Conservation (phyloP, 2,329 filamentous ascomycete species). For the Didymella glomerata region DNA sequence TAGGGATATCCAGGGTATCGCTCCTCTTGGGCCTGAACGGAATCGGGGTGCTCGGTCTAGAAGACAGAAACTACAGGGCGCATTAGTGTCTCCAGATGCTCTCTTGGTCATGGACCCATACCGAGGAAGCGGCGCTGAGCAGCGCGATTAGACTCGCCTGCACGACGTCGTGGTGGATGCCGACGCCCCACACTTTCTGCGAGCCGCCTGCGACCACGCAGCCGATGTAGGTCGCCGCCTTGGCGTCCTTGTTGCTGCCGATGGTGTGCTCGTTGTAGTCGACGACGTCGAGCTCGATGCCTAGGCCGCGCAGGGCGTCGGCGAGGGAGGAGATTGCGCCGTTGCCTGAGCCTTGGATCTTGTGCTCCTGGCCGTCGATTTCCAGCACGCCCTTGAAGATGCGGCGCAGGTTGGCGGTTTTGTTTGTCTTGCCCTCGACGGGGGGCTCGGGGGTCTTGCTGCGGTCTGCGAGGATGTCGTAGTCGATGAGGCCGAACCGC, state of each 20-base stretch:
- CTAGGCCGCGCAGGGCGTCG: constrained; percentile 78
- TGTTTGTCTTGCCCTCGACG: constrained; percentile 73
- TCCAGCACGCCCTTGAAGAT: constrained; percentile 85
- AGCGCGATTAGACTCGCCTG: constrained; percentile 88
- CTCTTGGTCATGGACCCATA: constrained; percentile 58
- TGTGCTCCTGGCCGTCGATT: constrained; percentile 81
- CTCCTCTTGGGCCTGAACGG: constrained; percentile 67
- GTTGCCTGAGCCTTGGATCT: constrained; percentile 81
- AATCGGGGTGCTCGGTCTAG: constrained; percentile 73
- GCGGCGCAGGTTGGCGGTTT: constrained; percentile 79
- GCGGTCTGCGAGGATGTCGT: constrained; percentile 87
- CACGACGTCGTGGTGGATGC: constrained; percentile 90
- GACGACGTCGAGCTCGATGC: constrained; percentile 86
- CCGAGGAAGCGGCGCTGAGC: constrained; percentile 83
- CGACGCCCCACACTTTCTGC: constrained; percentile 86
- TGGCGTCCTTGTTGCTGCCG: constrained; percentile 79
- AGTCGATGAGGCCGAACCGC: constrained; percentile 87
- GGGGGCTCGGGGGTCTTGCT: constrained; percentile 76
- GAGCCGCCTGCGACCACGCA: constrained; percentile 74
- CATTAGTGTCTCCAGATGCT: constrained; percentile 22
- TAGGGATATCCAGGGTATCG: constrained; percentile 54
- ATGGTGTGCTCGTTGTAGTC: constrained; percentile 98
- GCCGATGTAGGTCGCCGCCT: constrained; percentile 95
- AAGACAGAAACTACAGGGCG: constrained; percentile 71
- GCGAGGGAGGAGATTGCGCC: constrained; percentile 90